Percentiles rank a stretch among this genome's conserved stretches.
Evolutionary conservation across 192 early-diverging fungal genomes (phyloP).

Genomic region (Gorgonomyces haynaldii): DNA sequence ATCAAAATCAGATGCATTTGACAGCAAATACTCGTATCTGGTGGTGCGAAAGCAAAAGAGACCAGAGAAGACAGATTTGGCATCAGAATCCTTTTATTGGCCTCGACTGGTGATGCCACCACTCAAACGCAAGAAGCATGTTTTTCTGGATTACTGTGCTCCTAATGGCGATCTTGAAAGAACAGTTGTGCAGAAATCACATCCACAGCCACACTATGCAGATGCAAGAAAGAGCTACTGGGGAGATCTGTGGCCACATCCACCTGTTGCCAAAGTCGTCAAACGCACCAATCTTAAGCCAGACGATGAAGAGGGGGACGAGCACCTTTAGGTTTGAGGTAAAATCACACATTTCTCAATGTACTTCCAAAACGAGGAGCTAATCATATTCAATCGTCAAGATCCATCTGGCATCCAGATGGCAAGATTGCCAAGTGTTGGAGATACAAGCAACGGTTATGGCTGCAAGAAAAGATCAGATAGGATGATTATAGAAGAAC

Average conservation of each 20-base stretch:
- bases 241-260: conserved; percentile 6
- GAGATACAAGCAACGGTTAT: too few species aligned
- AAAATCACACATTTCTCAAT: too few species aligned
- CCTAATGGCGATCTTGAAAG: neutral
- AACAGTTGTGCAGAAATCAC: neutral
- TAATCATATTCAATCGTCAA: too few species aligned
- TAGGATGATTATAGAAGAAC: too few species aligned
- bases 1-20: conserved; percentile 55
- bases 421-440: too few species aligned
- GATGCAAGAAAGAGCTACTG: neutral
- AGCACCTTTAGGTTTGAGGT: too few species aligned
- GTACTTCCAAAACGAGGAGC: too few species aligned
- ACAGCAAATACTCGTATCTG: conserved; percentile 67
- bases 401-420: too few species aligned
- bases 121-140: conserved; percentile 62
- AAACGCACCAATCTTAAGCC: too few species aligned
- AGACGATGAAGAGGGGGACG: too few species aligned
- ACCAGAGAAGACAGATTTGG: conserved; percentile 12
- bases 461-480: too few species aligned
- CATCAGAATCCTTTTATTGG: conserved; percentile 46
- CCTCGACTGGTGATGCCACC: conserved; percentile 59
- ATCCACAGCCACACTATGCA: neutral
- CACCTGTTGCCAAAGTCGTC: too few species aligned
- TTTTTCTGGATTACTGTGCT: conserved; percentile 55
- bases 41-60: conserved; percentile 57